Base-by-base conservation (phyloP, 176 grass and related monocot species). In the Phragmites australis region DNA sequence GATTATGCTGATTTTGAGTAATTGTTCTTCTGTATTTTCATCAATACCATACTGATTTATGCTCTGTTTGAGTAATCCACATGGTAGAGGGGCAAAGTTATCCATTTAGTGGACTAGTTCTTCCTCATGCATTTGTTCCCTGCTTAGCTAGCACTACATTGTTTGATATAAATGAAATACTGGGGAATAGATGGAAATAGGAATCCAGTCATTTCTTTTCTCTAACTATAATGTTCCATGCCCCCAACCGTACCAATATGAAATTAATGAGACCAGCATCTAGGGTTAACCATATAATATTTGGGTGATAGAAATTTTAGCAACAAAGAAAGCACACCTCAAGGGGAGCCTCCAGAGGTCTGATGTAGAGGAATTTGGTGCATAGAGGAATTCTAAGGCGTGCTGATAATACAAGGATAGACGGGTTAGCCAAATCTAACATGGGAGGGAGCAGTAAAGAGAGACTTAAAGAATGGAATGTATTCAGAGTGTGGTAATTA, bases 1-100 rank as follows among this genome's bases (percentile, higher is more conserved):
- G 8, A 65, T 78, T 70, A 57, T 76, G 60, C 34, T 45, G 69
- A 25, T 41, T 85, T 81, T 50, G 10, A 65, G 47, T 64, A 40
- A 77, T 39, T 76, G 9, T 64, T 83, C 17, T 43, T 74, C 43
- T 22, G 21, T 34, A 67, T 12, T 22, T 37, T 31, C 30, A 27
- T 50, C 37, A 37, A 17, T 71, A 51, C 41, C 21, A 48, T 65
- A 31, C 43, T 67, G 51, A 55, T 61, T 81, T 53, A 40, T 58
- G 12, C n/a, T 51, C 57, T 40, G 6, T 57, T 74, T 31, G 11
- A 76, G 46, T 75, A 53, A 61, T 69, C 8, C 26, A 44, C 68
- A 61, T 82, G 62, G 58, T 32, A 37, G 51, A 68, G 9, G 67
- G 43, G 23, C 7, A 37, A 40, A 60, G 18, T 52, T 78, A 61